phyloP scores from a whole-genome alignment of 352 stramenopile genomes.

The Pythium phragmitis region DNA sequence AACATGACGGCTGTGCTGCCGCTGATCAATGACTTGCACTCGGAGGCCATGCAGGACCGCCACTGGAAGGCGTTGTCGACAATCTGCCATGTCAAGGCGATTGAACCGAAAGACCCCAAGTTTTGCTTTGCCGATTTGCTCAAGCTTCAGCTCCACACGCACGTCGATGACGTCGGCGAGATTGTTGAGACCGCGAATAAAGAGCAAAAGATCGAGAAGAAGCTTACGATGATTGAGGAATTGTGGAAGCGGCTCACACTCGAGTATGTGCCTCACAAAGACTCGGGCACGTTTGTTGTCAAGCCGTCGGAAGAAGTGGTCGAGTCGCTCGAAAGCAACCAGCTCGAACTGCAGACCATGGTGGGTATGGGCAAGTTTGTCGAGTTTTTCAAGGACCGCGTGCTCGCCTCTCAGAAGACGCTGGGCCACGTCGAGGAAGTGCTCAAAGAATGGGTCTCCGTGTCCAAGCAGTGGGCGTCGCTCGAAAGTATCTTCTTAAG shows the following conservation, averaged over 20 bases:
- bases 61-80: constrained; percentile 91
- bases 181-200: constrained; percentile 89
- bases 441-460: constrained; percentile 85
- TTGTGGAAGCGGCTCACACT: constrained; percentile 79
- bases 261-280: constrained; percentile 87
- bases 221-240: constrained; percentile 87
- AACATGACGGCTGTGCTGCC: constrained; percentile 85
- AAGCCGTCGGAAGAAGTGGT: constrained; percentile 87
- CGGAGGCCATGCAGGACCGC: constrained; percentile 91
- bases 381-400: constrained; percentile 88
- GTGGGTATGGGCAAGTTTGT: constrained; percentile 91
- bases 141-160: constrained; percentile 78
- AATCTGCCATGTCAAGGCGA: constrained; percentile 87
- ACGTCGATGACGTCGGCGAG: constrained; percentile 85
- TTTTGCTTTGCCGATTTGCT: constrained; percentile 83
- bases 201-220: constrained; percentile 90
- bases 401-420: constrained; percentile 75
- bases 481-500: constrained; percentile 90
- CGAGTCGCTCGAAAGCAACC: constrained; percentile 84
- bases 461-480: constrained; percentile 87
- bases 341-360: constrained; percentile 88
- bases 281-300: constrained; percentile 83
- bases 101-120: constrained; percentile 81
- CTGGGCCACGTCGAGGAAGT: constrained; percentile 86
- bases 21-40: constrained; percentile 95